Evolutionary conservation across 441 rosid genomes (phyloP).

Genomic region (Kokia cookei): DNA sequence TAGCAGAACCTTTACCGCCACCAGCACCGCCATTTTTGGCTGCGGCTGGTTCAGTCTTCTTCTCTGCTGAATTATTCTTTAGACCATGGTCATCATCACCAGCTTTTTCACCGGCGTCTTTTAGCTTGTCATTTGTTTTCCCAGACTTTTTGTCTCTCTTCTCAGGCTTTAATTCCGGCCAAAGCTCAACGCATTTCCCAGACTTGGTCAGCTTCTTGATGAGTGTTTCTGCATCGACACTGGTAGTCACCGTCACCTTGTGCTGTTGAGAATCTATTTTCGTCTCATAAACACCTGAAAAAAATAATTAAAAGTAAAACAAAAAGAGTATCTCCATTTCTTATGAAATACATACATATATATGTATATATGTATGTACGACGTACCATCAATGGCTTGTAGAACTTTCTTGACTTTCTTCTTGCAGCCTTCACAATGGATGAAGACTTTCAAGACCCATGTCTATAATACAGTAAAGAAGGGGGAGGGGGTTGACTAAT

Average conservation of each 20-base stretch:
- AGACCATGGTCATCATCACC: not conserved
- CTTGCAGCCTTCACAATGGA: conserved; percentile 75
- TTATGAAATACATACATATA: not conserved
- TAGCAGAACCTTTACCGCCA: not conserved
- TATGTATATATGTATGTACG: no score
- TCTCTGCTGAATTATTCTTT: conserved; percentile 9
- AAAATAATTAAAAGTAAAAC: not conserved
- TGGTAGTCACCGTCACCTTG: conserved; percentile 55
- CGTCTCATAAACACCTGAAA: conserved; percentile 48
- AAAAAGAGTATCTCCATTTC: not conserved
- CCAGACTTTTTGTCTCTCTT: conserved; percentile 24
- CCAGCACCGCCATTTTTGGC: conserved; percentile 6
- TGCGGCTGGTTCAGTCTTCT: conserved; percentile 3
- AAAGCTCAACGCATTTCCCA: conserved; percentile 57
- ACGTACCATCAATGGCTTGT: conserved; percentile 52
- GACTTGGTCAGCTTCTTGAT: conserved; percentile 43
- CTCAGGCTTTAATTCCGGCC: conserved; percentile 30
- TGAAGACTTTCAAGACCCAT: conserved; percentile 57
- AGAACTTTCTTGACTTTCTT: conserved; percentile 61
- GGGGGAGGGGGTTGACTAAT: not conserved
- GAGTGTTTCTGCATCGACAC: conserved; percentile 43
- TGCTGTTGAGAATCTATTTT: conserved; percentile 43
- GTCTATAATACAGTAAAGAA: conserved; percentile 32
- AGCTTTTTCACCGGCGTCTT: conserved; percentile 8
- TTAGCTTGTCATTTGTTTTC: conserved; percentile 27